Evolutionary conservation across 352 stramenopile species (phyloP).

Genomic region (Peronospora destructor): DNA sequence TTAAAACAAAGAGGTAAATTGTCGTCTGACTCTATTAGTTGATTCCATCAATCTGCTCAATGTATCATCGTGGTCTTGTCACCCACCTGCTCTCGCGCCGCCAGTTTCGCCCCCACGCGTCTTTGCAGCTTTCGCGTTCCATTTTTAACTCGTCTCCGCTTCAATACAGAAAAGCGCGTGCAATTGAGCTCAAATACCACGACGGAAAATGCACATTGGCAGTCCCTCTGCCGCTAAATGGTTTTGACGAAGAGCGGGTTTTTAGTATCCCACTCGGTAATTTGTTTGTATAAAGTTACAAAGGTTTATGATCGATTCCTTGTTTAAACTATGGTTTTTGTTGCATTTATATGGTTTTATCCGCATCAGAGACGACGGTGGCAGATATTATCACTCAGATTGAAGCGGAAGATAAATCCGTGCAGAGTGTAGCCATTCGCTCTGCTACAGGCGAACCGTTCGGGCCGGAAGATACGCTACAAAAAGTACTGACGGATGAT

Average conservation of each 20-base stretch:
- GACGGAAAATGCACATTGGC: slow-evolving; percentile 69
- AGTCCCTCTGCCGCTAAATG: slow-evolving; percentile 67
- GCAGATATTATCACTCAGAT: slow-evolving; percentile 68
- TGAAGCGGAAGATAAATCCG: slow-evolving; percentile 63
- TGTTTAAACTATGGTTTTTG: neutral
- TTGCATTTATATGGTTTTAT: slow-evolving; percentile 5
- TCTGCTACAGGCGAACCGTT: slow-evolving; percentile 53
- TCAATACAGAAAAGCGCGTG: slow-evolving; percentile 27
- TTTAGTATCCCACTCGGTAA: slow-evolving; percentile 67
- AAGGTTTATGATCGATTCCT: too few species aligned
- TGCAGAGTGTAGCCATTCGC: slow-evolving; percentile 62
- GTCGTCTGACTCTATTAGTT: too few species aligned
- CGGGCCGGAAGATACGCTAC: slow-evolving; percentile 50
- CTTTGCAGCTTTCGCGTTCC: neutral
- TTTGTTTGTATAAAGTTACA: too few species aligned
- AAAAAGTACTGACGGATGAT: slow-evolving; percentile 69
- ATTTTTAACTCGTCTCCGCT: slow-evolving; percentile 7
- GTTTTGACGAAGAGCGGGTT: slow-evolving; percentile 71
- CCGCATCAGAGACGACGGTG: slow-evolving; percentile 56
- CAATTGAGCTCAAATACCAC: slow-evolving; percentile 76
- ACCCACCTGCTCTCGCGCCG: slow-evolving; percentile 5
- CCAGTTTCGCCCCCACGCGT: neutral
- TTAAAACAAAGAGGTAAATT: too few species aligned
- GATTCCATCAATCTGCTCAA: neutral
- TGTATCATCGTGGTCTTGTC: slow-evolving; percentile 17